Evolutionary conservation across 2,329 filamentous ascomycete genomes (phyloP).

Genomic region (Lecanosticta acicola): DNA sequence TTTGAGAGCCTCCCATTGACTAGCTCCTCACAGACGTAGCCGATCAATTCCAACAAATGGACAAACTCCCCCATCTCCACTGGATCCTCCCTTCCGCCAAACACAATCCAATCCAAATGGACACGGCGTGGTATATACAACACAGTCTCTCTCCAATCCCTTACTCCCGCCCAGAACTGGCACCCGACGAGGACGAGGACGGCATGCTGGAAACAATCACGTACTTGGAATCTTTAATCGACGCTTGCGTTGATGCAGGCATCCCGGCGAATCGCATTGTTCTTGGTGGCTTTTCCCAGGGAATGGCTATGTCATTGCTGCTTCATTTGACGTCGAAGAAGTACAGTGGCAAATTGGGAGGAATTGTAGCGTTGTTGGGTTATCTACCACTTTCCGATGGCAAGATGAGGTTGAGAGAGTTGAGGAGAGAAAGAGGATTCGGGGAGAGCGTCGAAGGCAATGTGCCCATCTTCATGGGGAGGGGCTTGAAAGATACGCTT

Average conservation of each 20-base stretch:
- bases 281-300: conserved; percentile 46
- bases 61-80: conserved; percentile 42
- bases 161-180: conserved; percentile 39
- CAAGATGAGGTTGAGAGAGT: conserved; percentile 9
- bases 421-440: conserved; percentile 5
- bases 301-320: conserved; percentile 42
- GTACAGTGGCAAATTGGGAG: conserved; percentile 38
- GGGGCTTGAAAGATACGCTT: conserved; percentile 43
- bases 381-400: conserved; percentile 40
- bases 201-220: conserved; percentile 38
- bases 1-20: not conserved
- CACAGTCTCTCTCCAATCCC: conserved; percentile 34
- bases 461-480: conserved; percentile 42
- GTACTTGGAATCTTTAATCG: conserved; percentile 41
- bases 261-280: conserved; percentile 41
- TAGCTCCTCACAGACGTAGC: conserved; percentile 34
- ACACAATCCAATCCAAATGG: conserved; percentile 40
- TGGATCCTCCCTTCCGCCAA: conserved; percentile 47
- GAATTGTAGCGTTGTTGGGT: conserved; percentile 38
- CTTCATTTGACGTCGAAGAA: conserved; percentile 37
- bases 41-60: conserved; percentile 42
- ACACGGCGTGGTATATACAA: conserved; percentile 44
- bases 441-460: conserved; percentile 32
- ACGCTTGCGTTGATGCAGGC: conserved; percentile 38
- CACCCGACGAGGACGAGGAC: conserved; percentile 44